Conservation (phyloP, 805 yeast species). For the Hanseniaspora meyeri region DNA sequence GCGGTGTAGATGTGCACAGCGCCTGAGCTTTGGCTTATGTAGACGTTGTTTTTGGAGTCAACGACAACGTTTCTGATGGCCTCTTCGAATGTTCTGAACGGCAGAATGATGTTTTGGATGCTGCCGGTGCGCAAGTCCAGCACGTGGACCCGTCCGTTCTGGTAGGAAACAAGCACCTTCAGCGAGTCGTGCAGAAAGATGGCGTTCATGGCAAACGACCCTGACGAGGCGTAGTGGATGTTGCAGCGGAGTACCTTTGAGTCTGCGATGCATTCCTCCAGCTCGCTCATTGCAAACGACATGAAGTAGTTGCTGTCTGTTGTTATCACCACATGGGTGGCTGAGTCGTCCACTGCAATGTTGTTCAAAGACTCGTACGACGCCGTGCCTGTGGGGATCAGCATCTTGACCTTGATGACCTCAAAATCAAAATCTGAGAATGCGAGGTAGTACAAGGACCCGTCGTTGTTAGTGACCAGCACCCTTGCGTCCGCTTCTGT, state of each 20-base stretch:
- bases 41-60: constrained; percentile 24
- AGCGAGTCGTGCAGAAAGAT: background rate
- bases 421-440: background rate
- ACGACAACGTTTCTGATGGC: constrained; percentile 15
- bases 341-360: background rate
- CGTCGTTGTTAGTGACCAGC: background rate
- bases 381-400: background rate
- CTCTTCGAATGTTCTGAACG: constrained; percentile 27
- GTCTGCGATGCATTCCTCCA: background rate
- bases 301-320: background rate
- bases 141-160: constrained; percentile 1
- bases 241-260: background rate
- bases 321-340: background rate
- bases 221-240: background rate
- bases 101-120: constrained; percentile 32
- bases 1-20: constrained; percentile 50
- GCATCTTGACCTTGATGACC: background rate
- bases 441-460: background rate
- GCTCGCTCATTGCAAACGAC: background rate
- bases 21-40: constrained; percentile 74
- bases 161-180: background rate
- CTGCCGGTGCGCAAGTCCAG: background rate
- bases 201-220: background rate
- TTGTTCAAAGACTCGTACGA: background rate
- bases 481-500: background rate